Evolutionary conservation across 1,284 basidiomycete genomes (phyloP).

Genomic region (Moesziomyces sp.): DNA sequence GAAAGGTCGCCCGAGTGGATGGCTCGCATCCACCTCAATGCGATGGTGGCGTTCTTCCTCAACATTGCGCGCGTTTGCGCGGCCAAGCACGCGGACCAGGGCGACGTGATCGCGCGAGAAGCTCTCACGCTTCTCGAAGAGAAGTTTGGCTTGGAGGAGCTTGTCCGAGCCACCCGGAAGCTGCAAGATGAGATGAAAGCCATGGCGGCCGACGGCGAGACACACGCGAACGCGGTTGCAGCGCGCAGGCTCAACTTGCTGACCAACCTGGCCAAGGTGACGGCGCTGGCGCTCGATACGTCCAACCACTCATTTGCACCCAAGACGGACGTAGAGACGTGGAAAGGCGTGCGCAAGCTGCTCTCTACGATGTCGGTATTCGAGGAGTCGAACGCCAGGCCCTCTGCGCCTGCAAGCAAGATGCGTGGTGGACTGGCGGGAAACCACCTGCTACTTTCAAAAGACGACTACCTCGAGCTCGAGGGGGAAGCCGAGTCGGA

Average conservation of each 20-base stretch:
- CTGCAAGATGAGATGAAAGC: constrained; percentile 1
- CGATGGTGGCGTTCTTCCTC: constrained; percentile 13
- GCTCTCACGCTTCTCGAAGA: constrained; percentile 21
- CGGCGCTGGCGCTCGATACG: constrained; percentile 26
- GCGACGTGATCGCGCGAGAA: constrained; percentile 18
- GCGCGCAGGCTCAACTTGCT: constrained; percentile 1
- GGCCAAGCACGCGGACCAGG: not conserved
- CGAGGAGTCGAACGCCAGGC: not conserved
- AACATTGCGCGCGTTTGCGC: constrained; percentile 14
- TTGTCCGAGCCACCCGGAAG: constrained; percentile 1
- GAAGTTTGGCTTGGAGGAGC: constrained; percentile 12
- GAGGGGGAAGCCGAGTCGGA: constrained; percentile 21
- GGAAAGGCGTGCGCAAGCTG: constrained; percentile 26
- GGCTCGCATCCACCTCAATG: constrained; percentile 10
- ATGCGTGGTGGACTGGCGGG: constrained; percentile 1
- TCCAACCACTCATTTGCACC: constrained; percentile 25
- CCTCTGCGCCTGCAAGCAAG: not conserved
- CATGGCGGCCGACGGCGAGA: constrained; percentile 13
- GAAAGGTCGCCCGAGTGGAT: not conserved
- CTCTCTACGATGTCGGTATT: constrained; percentile 5
- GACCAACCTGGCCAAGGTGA: constrained; percentile 2
- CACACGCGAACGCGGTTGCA: constrained; percentile 11
- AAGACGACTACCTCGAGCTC: constrained; percentile 27
- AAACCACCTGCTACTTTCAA: constrained; percentile 22
- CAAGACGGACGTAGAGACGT: constrained; percentile 31